Conservation (phyloP, 495 filamentous ascomycete species). For the Pyronema domesticum region DNA sequence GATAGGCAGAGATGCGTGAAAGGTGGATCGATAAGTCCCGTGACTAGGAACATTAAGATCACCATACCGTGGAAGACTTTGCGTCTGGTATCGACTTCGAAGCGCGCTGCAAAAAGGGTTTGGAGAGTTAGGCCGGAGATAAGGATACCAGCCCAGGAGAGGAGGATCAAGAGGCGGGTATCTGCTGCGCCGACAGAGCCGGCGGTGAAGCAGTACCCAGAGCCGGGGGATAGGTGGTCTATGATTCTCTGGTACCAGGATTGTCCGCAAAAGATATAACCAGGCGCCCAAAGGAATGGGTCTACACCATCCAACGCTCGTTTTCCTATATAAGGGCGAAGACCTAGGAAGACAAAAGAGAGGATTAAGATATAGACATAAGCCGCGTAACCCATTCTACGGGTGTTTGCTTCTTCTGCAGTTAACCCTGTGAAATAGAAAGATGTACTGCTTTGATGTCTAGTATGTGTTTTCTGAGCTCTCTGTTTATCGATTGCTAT, state of each 20-base stretch:
- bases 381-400: slow-evolving; percentile 68
- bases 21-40: slow-evolving; percentile 65
- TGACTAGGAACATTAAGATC: slow-evolving; percentile 82
- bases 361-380: slow-evolving; percentile 55
- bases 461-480: slow-evolving; percentile 1
- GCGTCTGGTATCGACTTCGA: slow-evolving; percentile 85
- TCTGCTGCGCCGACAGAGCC: slow-evolving; percentile 35
- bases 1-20: slow-evolving; percentile 62
- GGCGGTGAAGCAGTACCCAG: slow-evolving; percentile 18
- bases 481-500: background rate
- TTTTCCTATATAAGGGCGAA: slow-evolving; percentile 48
- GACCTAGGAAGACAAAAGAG: slow-evolving; percentile 45
- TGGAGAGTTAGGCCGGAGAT: slow-evolving; percentile 53
- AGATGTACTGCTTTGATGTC: background rate
- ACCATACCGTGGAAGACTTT: slow-evolving; percentile 99
- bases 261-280: slow-evolving; percentile 74
- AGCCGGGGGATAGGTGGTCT: slow-evolving; percentile 15
- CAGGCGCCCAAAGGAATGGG: slow-evolving; percentile 79
- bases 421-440: slow-evolving; percentile 38
- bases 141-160: slow-evolving; percentile 54
- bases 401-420: slow-evolving; percentile 43
- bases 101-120: slow-evolving; percentile 46
- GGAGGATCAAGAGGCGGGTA: slow-evolving; percentile 57
- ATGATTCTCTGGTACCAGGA: slow-evolving; percentile 29
- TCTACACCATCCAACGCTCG: slow-evolving; percentile 54